phyloP scores from a whole-genome alignment of 306 rosid species.

The Casuarina cunninghamiana region DNA sequence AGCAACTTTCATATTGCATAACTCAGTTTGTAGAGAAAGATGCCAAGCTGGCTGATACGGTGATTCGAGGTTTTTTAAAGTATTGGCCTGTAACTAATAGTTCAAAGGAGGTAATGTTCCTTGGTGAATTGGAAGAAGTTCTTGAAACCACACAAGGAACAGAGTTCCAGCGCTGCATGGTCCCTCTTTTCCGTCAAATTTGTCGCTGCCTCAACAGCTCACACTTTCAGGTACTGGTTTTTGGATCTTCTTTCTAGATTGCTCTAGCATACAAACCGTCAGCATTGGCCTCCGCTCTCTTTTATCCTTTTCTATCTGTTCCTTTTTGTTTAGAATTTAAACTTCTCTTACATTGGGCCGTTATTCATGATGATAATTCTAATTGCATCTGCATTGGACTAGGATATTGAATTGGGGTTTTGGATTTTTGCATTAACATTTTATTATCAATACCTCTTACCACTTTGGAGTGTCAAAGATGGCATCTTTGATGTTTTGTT shows the following conservation, averaged over 20 bases:
- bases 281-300: background rate
- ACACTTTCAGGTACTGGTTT: conserved; percentile 60
- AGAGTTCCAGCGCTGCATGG: conserved; percentile 62
- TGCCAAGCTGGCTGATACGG: conserved; percentile 62
- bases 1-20: conserved; percentile 61
- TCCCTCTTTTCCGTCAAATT: conserved; percentile 57
- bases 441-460: background rate
- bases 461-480: background rate
- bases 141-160: conserved; percentile 57
- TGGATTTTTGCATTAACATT: background rate
- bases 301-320: background rate
- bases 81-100: conserved; percentile 66
- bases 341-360: background rate
- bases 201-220: conserved; percentile 57
- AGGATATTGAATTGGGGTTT: background rate
- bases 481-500: background rate
- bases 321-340: background rate
- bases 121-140: conserved; percentile 65
- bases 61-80: conserved; percentile 56
- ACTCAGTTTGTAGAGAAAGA: conserved; percentile 67
- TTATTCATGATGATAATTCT: background rate
- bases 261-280: background rate
- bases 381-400: background rate
- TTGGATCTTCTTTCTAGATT: background rate
- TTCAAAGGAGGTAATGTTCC: conserved; percentile 69